These are phyloP conservation scores for Trypanosoma avium DNA, from an alignment of 208 protist species.

Conservation along the genomic window DNA sequence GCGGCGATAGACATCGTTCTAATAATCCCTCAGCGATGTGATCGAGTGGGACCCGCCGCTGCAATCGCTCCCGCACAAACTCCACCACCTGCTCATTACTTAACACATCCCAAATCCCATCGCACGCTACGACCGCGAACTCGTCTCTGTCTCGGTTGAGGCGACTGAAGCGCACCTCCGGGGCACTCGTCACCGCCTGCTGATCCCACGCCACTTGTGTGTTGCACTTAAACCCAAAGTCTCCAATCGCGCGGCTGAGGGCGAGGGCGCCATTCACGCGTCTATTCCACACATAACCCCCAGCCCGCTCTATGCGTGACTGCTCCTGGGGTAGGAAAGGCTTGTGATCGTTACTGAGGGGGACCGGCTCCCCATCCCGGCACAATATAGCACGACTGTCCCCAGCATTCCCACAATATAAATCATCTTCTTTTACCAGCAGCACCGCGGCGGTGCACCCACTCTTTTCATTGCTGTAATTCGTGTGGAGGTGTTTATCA, in stretches of 20 bases:
- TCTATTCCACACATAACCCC: constrained; percentile 90
- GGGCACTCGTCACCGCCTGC: constrained; percentile 89
- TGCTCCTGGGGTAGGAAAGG: constrained; percentile 80
- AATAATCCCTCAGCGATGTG: constrained; percentile 75
- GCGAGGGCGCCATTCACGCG: constrained; percentile 95
- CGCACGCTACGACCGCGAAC: constrained; percentile 90
- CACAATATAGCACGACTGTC: constrained; percentile 91
- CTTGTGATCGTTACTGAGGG: constrained; percentile 94
- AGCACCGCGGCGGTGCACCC: constrained; percentile 89
- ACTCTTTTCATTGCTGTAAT: constrained; percentile 54
- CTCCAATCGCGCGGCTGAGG: constrained; percentile 94
- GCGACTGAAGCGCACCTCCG: constrained; percentile 64
- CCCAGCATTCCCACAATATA: constrained; percentile 93
- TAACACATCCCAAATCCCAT: constrained; percentile 94
- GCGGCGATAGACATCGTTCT: constrained; percentile 75
- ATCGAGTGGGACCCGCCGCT: constrained; percentile 53
- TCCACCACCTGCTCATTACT: constrained; percentile 85
- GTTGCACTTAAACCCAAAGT: constrained; percentile 93
- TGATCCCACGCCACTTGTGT: constrained; percentile 79
- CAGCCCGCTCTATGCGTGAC: constrained; percentile 87
- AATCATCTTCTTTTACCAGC: constrained; percentile 66
- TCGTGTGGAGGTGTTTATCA: constrained; percentile 69
- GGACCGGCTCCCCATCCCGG: constrained; percentile 79
- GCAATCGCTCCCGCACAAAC: constrained; percentile 70
- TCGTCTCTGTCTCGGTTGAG: constrained; percentile 83